Evolutionary conservation across 2,329 filamentous ascomycete genomes (phyloP), one percentile per base, ranked within the genome.

Genomic region (Colletotrichum musicola): DNA sequence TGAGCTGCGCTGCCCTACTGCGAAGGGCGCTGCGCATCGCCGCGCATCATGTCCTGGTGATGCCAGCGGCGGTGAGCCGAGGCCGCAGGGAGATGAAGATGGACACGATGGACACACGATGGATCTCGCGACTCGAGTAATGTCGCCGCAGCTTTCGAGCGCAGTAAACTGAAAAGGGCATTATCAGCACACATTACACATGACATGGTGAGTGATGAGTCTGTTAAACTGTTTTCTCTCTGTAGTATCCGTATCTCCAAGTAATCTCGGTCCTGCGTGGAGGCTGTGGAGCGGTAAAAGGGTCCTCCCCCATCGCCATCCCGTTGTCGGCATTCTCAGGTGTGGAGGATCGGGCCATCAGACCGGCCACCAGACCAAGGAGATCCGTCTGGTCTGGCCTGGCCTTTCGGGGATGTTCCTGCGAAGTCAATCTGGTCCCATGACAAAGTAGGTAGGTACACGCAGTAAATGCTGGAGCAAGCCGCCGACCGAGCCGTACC

Each of bases 131-230:
- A 27, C 53, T 47, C 38, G 38, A 64, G 47, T 54, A 68, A 64
- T 47, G 60, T 47, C 46, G 38, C 20, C n/a, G 53, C 20, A 42
- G 46, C 12, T 12, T 22, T 7, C 16, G 13, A n/a, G n/a, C n/a
- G 10, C n/a, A 13, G 46, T 49, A 20, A 35, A 61, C 27, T 25
- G 38, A 18, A 3, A 61, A 42, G n/a, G 6, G 42, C 22, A 40
- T 46, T 35, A 62, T 42, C 38, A 49, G 49, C 38, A 54, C 40
- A 42, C 35, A 51, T 50, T 53, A 53, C 49, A 62, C 20, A 42
- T 25, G 12, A 20, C 63, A 27, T 59, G n/a, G 56, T 50, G 44
- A 38, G 35, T 27, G 22, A 54, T 14, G 30, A 35, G 30, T 35
- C 4, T 25, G 22, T 25, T 25, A 25, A 18, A 54, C 13, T 35